These are phyloP conservation scores for Arctium minus DNA, from an alignment of 129 eudicot species.

Conservation along the genomic window DNA sequence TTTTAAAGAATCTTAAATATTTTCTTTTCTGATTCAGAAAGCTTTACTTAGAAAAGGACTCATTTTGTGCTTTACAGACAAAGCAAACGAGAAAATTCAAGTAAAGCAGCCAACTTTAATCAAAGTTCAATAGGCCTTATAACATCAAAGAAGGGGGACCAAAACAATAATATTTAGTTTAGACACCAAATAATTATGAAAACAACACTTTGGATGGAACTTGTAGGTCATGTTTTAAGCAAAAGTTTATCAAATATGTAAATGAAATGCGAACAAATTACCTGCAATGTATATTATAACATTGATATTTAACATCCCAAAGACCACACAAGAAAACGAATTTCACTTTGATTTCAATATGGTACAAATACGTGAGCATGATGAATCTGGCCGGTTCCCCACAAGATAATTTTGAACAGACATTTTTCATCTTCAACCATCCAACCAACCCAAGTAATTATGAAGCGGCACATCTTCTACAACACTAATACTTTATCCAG, in stretches of 20 bases:
- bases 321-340: neutral
- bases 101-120: neutral
- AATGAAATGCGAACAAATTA: neutral
- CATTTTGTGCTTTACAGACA: neutral
- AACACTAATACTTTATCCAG: neutral
- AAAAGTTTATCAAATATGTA: neutral
- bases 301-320: neutral
- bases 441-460: neutral
- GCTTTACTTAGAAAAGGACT: neutral
- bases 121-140: neutral
- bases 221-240: neutral
- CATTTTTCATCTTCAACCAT: neutral
- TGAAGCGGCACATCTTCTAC: neutral
- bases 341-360: neutral
- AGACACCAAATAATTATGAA: neutral
- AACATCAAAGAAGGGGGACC: neutral
- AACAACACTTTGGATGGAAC: neutral
- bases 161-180: neutral
- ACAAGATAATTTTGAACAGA: neutral
- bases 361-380: neutral
- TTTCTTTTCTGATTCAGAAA: neutral
- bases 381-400: neutral
- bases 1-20: neutral
- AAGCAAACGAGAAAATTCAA: neutral
- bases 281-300: neutral